phyloP scores from a whole-genome alignment of 225 moss, liverwort and hornwort genomes.

The Thuidium tamariscinum region DNA sequence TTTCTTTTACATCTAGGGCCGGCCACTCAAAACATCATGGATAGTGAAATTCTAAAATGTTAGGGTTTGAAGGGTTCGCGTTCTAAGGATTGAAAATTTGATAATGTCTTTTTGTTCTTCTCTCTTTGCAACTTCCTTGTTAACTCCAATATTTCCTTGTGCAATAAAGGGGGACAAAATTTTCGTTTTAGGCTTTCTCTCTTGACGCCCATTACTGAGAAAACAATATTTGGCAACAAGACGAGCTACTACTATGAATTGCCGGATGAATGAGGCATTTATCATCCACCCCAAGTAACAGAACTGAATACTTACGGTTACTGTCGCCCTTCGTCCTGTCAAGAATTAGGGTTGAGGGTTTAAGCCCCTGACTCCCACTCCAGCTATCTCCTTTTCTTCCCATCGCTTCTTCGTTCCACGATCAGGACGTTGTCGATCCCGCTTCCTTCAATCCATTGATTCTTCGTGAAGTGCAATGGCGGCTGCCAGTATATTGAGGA shows the following conservation, averaged over 20 bases:
- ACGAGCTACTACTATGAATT: not conserved
- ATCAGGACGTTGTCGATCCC: not conserved
- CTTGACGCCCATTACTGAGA: not conserved
- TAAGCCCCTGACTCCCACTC: not conserved
- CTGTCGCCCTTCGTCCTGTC: not conserved
- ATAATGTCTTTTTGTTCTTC: not conserved
- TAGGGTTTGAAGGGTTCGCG: accelerated
- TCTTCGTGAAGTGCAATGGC: not conserved
- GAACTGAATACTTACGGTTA: not conserved
- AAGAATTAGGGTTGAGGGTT: constrained; percentile 14
- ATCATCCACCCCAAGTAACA: not conserved
- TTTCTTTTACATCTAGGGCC: not conserved
- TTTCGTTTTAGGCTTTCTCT: not conserved
- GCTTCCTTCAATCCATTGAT: not conserved
- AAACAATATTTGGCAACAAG: not conserved
- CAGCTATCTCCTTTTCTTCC: too few species aligned
- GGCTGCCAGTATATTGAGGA: constrained; percentile 4
- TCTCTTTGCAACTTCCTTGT: accelerated
- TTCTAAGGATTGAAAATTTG: not conserved
- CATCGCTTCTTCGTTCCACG: not conserved
- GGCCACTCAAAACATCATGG: not conserved
- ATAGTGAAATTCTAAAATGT: not conserved
- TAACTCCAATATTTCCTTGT: not conserved
- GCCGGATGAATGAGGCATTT: not conserved
- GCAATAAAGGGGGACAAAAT: accelerated